Evolutionary conservation across 257 asterid genomes (phyloP), one percentile per base, ranked within the genome.

Genomic region (Gentiana straminea): DNA sequence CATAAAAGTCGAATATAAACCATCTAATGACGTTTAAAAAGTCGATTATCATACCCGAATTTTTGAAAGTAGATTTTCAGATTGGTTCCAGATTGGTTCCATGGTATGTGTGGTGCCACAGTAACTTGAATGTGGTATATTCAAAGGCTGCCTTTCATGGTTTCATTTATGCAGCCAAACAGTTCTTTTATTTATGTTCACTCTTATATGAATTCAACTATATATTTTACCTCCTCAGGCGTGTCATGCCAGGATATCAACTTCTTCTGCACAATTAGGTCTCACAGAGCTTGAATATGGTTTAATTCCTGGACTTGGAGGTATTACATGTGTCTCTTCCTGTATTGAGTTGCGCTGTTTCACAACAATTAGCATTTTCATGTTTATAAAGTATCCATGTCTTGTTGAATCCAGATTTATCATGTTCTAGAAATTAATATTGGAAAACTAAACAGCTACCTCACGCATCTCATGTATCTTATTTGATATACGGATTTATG

Each of bases 241-340:
- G 1, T 79, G 79, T 62, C 81, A 70, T 73, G 87, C 85, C 48
- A 78, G 85, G 55, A 68, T 80, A 68, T 68, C 85, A 36, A 75
- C 83, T 51, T 52, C 85, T 57, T 62, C 73, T 51, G 81, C 83
- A 62, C 76, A 77, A 67, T 63, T 79, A 45, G 84, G 84, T 44
- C 74, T 77, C 58, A 77, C 83, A 41, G 83, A 82, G 65, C 74
- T 82, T 44, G 78, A 77, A 64, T 74, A 72, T 62, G 84, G 86
- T 52, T 45, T 77, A 57, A 66, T 82, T 68, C 91, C 91, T 59
- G 86, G 86, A 58, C 56, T 69, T 70, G 90, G 86, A 63, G 86
- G 82, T 82, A 69, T 41, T 35, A 53, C 35, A 52, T 39, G 35
- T 8, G n/a, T 61, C 54, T 51, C 59, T 5, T 47, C 33, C 43